Evolutionary conservation across 2,329 filamentous ascomycete species (phyloP).

Genomic region (Polychaeton citri): DNA sequence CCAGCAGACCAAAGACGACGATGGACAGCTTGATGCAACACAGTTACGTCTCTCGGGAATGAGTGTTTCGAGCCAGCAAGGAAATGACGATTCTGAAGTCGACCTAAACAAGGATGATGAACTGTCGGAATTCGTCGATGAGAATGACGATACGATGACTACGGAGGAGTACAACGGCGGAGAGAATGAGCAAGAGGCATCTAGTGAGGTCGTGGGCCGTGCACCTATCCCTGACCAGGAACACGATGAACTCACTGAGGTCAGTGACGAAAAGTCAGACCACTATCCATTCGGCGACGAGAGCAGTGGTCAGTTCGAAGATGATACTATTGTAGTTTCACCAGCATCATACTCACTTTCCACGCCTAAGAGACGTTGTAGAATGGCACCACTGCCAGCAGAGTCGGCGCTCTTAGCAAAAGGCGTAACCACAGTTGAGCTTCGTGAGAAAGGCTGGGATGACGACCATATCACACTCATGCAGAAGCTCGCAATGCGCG

Average conservation of each 20-base stretch:
- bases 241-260: neutral
- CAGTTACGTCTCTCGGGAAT: no score
- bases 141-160: no score
- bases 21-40: no score
- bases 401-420: neutral
- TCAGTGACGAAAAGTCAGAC: neutral
- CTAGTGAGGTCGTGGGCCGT: no score
- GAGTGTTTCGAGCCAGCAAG: no score
- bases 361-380: neutral
- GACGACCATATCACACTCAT: slow-evolving; percentile 40
- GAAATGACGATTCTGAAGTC: no score
- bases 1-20: no score
- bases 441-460: slow-evolving; percentile 29
- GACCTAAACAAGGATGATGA: no score
- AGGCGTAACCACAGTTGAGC: slow-evolving; percentile 7
- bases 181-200: no score
- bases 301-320: neutral
- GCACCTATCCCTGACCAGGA: no score
- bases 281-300: neutral
- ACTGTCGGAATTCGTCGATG: no score
- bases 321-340: neutral
- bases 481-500: slow-evolving; percentile 40
- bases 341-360: neutral
- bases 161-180: no score
- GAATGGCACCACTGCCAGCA: neutral